Percentiles rank a stretch among this genome's conserved stretches.
Conservation (phyloP, 2,329 filamentous ascomycete species). For the Paracoccidioides brasiliensis region DNA sequence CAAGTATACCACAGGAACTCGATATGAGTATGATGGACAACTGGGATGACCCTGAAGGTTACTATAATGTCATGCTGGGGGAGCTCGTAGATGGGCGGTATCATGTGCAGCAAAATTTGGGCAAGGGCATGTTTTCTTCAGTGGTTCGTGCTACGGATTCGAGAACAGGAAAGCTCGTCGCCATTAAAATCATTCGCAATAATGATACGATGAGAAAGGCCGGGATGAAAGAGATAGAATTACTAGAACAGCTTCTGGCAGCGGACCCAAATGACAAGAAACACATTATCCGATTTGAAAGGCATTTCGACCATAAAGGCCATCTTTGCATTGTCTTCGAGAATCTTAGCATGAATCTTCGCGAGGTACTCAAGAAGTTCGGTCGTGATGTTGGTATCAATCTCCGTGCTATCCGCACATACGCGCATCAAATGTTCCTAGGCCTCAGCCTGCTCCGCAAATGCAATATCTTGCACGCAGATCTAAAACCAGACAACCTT, state of each 20-base stretch:
- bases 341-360: conserved; percentile 79
- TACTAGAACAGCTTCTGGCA: conserved; percentile 73
- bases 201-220: conserved; percentile 88
- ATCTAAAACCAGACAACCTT: conserved; percentile 96
- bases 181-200: conserved; percentile 95
- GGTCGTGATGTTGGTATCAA: conserved; percentile 91
- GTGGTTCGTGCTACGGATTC: conserved; percentile 82
- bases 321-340: conserved; percentile 97
- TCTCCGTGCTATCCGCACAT: conserved; percentile 70
- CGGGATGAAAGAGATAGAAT: conserved; percentile 86
- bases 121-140: conserved; percentile 91
- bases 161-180: conserved; percentile 62
- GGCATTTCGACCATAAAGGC: conserved; percentile 83
- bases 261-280: conserved; percentile 81
- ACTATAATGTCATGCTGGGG: conserved; percentile 88
- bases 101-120: conserved; percentile 73
- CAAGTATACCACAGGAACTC: conserved; percentile 43
- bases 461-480: conserved; percentile 87
- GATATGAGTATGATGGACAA: conserved; percentile 75
- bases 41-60: conserved; percentile 86
- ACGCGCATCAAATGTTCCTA: conserved; percentile 88
- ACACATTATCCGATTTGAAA: conserved; percentile 77
- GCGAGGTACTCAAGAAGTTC: conserved; percentile 90
- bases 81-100: conserved; percentile 84
- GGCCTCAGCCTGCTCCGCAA: conserved; percentile 78